Percentiles rank a stretch among this genome's conserved stretches.
Evolutionary conservation across 148 eudicot genomes (phyloP).

Genomic region (Camellia sinensis): DNA sequence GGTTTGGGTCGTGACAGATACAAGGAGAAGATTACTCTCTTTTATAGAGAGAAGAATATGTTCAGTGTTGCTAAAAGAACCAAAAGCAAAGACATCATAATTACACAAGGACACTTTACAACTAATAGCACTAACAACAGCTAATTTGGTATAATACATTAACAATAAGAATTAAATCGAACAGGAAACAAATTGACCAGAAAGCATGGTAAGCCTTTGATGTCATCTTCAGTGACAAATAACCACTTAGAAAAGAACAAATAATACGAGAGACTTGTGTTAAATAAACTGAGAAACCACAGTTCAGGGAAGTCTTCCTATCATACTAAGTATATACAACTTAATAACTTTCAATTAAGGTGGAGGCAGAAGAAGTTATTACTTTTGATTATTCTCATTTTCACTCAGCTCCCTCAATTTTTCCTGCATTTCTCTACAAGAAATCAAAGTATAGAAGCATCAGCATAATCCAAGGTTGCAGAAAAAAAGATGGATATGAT

Average conservation of each 20-base stretch:
- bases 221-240: slow-evolving; percentile 31
- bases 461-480: slow-evolving; percentile 14
- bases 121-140: too few relatives aligned
- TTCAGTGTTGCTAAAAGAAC: too few relatives aligned
- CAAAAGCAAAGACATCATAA: too few relatives aligned
- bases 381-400: slow-evolving; percentile 78
- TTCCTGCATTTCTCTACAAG: slow-evolving; percentile 83
- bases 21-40: too few relatives aligned
- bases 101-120: too few relatives aligned
- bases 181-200: slow-evolving; percentile 44
- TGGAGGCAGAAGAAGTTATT: slow-evolving; percentile 15
- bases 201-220: slow-evolving; percentile 73
- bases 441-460: slow-evolving; percentile 14
- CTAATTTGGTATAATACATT: too few relatives aligned
- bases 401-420: slow-evolving; percentile 75
- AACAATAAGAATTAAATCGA: not conserved
- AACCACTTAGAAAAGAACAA: slow-evolving; percentile 58
- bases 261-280: not conserved
- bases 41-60: too few relatives aligned
- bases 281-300: not conserved
- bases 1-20: too few relatives aligned
- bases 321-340: not conserved
- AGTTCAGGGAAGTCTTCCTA: not conserved
- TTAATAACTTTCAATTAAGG: not conserved
- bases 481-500: not conserved